phyloP scores from a whole-genome alignment of 139 green algal genomes.

The Chlamydomonas incerta region DNA sequence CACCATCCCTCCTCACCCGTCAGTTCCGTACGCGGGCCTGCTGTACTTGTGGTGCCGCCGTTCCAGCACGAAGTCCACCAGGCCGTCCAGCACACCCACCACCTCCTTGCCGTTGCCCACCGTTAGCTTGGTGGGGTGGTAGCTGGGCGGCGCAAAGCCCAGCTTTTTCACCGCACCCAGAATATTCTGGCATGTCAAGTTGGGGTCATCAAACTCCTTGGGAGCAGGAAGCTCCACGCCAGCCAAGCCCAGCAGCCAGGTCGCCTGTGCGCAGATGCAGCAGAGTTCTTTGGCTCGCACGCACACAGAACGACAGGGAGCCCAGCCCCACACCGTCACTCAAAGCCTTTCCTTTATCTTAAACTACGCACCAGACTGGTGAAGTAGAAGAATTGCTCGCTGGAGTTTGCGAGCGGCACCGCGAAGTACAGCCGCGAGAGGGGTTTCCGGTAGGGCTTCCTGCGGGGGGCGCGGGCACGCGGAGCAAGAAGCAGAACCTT shows the following conservation, averaged over 20 bases:
- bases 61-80: slow-evolving; percentile 71
- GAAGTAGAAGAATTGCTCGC: slow-evolving; percentile 87
- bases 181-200: slow-evolving; percentile 63
- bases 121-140: slow-evolving; percentile 73
- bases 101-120: slow-evolving; percentile 73
- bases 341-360: too few relatives aligned
- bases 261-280: slow-evolving; percentile 55
- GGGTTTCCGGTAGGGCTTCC: slow-evolving; percentile 68
- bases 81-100: slow-evolving; percentile 67
- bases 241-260: slow-evolving; percentile 70
- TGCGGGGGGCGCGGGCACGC: slow-evolving; percentile 27
- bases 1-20: slow-evolving; percentile 48
- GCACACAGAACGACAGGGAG: too few relatives aligned
- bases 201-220: slow-evolving; percentile 87
- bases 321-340: too few relatives aligned
- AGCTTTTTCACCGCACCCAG: slow-evolving; percentile 51
- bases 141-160: slow-evolving; percentile 66
- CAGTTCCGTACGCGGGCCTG: slow-evolving; percentile 59
- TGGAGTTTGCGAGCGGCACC: slow-evolving; percentile 45
- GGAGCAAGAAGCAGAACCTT: too few relatives aligned
- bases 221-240: slow-evolving; percentile 62
- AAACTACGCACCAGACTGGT: slow-evolving; percentile 66
- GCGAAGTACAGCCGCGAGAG: slow-evolving; percentile 72
- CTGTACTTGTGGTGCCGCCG: slow-evolving; percentile 59
- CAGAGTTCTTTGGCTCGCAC: too few relatives aligned